A percentile compares a stretch with the other conserved stretches of the same genome.
These are phyloP conservation scores for Aureobasidium sp. DNA, from an alignment of 2,329 filamentous ascomycete species.

Conservation along the genomic window DNA sequence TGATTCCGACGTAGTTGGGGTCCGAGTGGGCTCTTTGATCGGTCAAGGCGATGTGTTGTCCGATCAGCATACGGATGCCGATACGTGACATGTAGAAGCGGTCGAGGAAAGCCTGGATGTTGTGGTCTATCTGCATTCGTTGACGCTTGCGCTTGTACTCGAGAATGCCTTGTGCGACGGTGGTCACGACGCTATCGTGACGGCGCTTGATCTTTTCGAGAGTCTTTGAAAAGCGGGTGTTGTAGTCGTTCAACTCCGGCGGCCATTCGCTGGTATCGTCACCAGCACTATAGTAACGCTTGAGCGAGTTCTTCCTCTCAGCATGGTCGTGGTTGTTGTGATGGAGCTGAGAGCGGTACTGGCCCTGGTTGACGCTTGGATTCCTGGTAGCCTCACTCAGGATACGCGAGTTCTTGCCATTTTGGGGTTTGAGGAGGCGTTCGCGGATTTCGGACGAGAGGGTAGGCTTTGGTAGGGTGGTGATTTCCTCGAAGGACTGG, in stretches of 20 bases:
- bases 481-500: constrained; percentile 99
- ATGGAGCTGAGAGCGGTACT: constrained; percentile 58
- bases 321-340: constrained; percentile 44
- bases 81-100: constrained; percentile 99
- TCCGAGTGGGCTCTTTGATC: constrained; percentile 86
- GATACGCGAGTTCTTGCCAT: constrained; percentile 54
- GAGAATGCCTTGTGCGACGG: constrained; percentile 92
- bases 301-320: constrained; percentile 37
- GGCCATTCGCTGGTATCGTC: constrained; percentile 89
- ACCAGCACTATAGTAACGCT: constrained; percentile 77
- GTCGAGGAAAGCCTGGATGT: constrained; percentile 94
- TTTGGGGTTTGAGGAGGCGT: constrained; percentile 61
- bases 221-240: constrained; percentile 79
- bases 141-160: constrained; percentile 96
- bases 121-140: constrained; percentile 95
- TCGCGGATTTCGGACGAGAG: constrained; percentile 69
- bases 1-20: constrained; percentile 93
- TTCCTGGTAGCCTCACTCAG: constrained; percentile 81
- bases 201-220: constrained; percentile 90
- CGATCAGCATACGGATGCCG: constrained; percentile 97
- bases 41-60: constrained; percentile 93
- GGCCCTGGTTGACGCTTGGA: constrained; percentile 76
- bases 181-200: constrained; percentile 95
- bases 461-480: constrained; percentile 68
- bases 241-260: constrained; percentile 88